phyloP scores from a whole-genome alignment of 2,329 filamentous ascomycete species.

The Neurospora sp. region DNA sequence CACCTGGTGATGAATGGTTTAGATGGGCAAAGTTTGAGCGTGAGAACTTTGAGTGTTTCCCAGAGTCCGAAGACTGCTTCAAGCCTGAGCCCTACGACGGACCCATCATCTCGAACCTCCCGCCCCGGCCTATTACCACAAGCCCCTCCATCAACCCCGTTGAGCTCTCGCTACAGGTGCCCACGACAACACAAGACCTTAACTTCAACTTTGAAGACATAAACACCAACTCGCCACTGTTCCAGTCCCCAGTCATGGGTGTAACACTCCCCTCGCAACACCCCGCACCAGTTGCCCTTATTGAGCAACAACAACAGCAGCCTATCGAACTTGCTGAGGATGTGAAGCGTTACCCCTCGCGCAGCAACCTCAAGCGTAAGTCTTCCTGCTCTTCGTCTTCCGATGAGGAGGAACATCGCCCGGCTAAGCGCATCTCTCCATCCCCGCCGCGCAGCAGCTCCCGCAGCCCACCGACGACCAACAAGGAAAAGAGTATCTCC shows the following conservation, averaged over 20 bases:
- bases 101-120: constrained; percentile 19
- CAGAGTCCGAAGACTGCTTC: constrained; percentile 21
- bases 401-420: constrained; percentile 10
- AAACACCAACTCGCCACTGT: constrained; percentile 19
- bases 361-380: constrained; percentile 23
- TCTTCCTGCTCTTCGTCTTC: constrained; percentile 14
- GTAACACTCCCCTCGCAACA: constrained; percentile 4
- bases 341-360: constrained; percentile 17
- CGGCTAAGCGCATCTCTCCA: constrained; percentile 12
- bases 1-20: constrained; percentile 21
- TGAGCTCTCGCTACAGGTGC: constrained; percentile 18
- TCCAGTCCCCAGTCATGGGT: constrained; percentile 15
- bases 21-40: constrained; percentile 6
- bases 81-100: constrained; percentile 23
- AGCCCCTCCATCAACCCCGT: constrained; percentile 27
- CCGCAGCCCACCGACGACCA: constrained; percentile 1
- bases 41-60: constrained; percentile 20
- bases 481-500: constrained; percentile 1
- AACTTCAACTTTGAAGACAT: constrained; percentile 17
- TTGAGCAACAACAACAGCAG: background rate
- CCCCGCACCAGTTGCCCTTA: background rate
- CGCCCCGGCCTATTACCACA: constrained; percentile 14
- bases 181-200: constrained; percentile 9
- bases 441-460: constrained; percentile 12
- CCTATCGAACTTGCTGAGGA: background rate